phyloP scores from a whole-genome alignment of 108 stramenopile genomes.

The Cyclotella distinguenda region DNA sequence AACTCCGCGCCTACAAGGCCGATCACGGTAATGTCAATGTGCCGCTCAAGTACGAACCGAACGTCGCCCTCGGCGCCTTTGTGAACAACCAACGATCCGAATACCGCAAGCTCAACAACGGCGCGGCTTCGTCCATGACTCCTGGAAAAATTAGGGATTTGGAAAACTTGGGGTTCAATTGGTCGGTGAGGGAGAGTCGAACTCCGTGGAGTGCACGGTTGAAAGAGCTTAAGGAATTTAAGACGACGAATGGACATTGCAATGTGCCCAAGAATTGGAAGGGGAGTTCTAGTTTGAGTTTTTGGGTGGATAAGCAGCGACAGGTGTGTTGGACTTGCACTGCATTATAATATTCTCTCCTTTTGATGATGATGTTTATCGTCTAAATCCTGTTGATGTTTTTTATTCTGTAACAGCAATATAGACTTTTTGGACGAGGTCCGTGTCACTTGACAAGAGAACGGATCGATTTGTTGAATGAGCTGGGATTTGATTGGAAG shows the following conservation, averaged over 20 bases:
- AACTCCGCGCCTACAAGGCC: conserved; percentile 23
- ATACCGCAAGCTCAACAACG: conserved; percentile 13
- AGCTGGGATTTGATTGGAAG: conserved; percentile 14
- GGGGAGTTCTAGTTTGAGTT: conserved; percentile 19
- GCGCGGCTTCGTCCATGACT: conserved; percentile 11
- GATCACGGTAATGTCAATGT: conserved; percentile 25
- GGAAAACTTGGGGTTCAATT: conserved; percentile 30
- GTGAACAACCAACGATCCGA: conserved; percentile 35
- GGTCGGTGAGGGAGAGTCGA: conserved; percentile 10
- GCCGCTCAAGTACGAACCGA: conserved; percentile 15
- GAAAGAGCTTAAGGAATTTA: conserved; percentile 13
- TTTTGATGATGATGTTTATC: neutral
- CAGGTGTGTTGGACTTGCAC: neutral
- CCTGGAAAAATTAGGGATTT: conserved; percentile 18
- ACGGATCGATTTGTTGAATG: conserved; percentile 10
- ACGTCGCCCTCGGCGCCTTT: conserved; percentile 20
- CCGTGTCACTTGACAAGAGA: conserved; percentile 18
- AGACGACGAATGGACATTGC: conserved; percentile 7
- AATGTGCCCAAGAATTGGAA: conserved; percentile 26
- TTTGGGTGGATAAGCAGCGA: conserved; percentile 27
- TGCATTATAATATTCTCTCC: neutral
- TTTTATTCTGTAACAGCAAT: conserved; percentile 8
- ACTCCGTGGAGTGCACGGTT: conserved; percentile 19
- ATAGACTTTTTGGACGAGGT: conserved; percentile 12
- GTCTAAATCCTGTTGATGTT: neutral